A percentile compares a stretch with the other conserved stretches of the same genome.
phyloP scores from a whole-genome alignment of 345 rosid species.

The Erodium maritimum region DNA sequence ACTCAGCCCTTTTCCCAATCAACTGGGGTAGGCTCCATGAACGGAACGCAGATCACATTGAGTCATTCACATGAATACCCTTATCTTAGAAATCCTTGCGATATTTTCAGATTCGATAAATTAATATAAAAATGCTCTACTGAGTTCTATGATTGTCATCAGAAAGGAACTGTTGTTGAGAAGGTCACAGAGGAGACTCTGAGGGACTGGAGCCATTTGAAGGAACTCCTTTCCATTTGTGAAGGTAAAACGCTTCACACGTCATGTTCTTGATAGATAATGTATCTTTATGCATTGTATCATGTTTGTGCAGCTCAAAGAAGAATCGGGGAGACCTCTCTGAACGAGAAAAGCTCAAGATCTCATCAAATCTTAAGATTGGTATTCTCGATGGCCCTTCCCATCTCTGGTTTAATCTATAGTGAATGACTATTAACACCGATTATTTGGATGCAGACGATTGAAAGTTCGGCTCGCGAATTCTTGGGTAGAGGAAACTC shows the following conservation, averaged over 20 bases:
- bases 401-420: too few species aligned
- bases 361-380: slow-evolving; percentile 97
- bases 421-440: too few species aligned
- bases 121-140: slow-evolving; percentile 1
- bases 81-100: too few species aligned
- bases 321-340: slow-evolving; percentile 74
- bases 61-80: too few species aligned
- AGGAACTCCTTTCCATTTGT: slow-evolving; percentile 74
- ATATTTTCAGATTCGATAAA: slow-evolving; percentile 1
- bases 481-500: slow-evolving; percentile 88
- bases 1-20: too few species aligned
- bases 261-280: not conserved
- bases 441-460: slow-evolving; percentile 31
- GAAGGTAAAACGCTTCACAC: slow-evolving; percentile 45
- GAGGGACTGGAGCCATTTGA: slow-evolving; percentile 78
- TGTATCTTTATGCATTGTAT: slow-evolving; percentile 2
- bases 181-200: slow-evolving; percentile 68
- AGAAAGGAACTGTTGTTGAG: slow-evolving; percentile 88
- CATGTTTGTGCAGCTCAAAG: slow-evolving; percentile 61
- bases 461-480: slow-evolving; percentile 93
- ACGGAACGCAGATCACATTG: too few species aligned
- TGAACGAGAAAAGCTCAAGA: slow-evolving; percentile 95
- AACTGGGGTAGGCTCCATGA: too few species aligned
- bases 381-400: slow-evolving; percentile 22
- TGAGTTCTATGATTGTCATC: slow-evolving; percentile 16